Evolutionary conservation across 2,329 filamentous ascomycete genomes (phyloP), one percentile per base, ranked within the genome.

Genomic region (Fusarium sp.): DNA sequence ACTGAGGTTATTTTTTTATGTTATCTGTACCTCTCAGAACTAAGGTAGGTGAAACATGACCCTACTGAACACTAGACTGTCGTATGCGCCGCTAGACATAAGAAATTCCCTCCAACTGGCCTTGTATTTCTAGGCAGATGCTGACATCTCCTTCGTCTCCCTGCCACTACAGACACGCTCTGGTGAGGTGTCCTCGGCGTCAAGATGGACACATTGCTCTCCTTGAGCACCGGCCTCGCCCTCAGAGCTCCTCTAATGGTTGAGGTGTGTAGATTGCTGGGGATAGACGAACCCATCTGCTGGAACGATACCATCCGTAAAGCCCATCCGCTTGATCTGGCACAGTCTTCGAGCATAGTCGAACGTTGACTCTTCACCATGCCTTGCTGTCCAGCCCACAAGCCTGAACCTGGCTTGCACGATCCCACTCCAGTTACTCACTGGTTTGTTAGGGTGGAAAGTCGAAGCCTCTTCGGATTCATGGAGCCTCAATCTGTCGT

Each of bases 321-420:
- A 34, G 1, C 27, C 27, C 10, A 8, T 23, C 11, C 30, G 18
- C 6, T 56, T 54, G 50, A 56, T 56, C n/a, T 20, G n/a, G 11
- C 13, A 14, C 11, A 70, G 0, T 13, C 62, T 62, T 41, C 20
- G 66, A 6, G 30, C 62, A 20, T 70, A 71, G 2, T 71, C 62
- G 10, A 63, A 27, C 1, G 30, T 27, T 11, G 39, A 58, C 16
- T 70, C 69, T 0, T 16, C 32, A 2, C 11, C 18, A n/a, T 34
- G 5, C 34, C n/a, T 2, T 5, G 2, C 61, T 32, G 23, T 52
- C 43, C 2, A 71, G 18, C 8, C 34, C 1, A 52, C n/a, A 0
- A 56, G 50, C n/a, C 34, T 56, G 30, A 32, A 14, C 8, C 5
- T 56, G 0, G 48, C 43, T 32, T 50, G 8, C 0, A 27, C 6